These are phyloP conservation scores for Aspergillus sp. DNA, from an alignment of 2,329 filamentous ascomycete species.

Conservation along the genomic window DNA sequence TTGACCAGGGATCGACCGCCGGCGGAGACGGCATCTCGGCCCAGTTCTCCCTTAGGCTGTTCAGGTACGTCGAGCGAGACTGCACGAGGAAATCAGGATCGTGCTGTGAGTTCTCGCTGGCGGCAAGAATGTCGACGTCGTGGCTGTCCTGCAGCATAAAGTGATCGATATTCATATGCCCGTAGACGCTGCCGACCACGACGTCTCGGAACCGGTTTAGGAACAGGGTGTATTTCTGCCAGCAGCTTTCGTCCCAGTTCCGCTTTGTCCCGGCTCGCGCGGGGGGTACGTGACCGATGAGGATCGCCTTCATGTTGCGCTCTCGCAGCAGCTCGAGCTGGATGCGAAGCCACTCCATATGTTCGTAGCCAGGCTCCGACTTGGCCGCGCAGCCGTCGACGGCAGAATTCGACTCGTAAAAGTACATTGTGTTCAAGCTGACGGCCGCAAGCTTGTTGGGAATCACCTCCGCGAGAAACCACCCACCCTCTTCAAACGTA, in stretches of 20 bases:
- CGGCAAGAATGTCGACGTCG: conserved; percentile 67
- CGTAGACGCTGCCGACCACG: conserved; percentile 76
- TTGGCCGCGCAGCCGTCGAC: conserved; percentile 83
- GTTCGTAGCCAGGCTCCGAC: conserved; percentile 85
- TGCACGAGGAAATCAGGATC: conserved; percentile 49
- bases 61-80: conserved; percentile 79
- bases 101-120: conserved; percentile 23
- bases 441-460: conserved; percentile 84
- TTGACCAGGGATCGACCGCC: conserved; percentile 12
- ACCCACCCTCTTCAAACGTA: conserved; percentile 88
- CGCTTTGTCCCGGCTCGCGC: conserved; percentile 83
- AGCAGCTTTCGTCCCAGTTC: conserved; percentile 95
- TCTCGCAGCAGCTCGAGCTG: conserved; percentile 83
- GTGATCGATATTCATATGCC: conserved; percentile 99
- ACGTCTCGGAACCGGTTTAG: conserved; percentile 89
- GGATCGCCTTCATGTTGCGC: conserved; percentile 88
- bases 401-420: conserved; percentile 91
- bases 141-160: conserved; percentile 89
- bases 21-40: conserved; percentile 68
- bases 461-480: conserved; percentile 93
- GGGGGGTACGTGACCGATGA: conserved; percentile 93
- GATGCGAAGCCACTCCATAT: conserved; percentile 93
- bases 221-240: conserved; percentile 97
- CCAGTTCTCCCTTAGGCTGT: conserved; percentile 79
- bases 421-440: conserved; percentile 95